Evolutionary conservation across 192 early-diverging fungal genomes (phyloP).

Genomic region (Rhizoclosmatium globosum): DNA sequence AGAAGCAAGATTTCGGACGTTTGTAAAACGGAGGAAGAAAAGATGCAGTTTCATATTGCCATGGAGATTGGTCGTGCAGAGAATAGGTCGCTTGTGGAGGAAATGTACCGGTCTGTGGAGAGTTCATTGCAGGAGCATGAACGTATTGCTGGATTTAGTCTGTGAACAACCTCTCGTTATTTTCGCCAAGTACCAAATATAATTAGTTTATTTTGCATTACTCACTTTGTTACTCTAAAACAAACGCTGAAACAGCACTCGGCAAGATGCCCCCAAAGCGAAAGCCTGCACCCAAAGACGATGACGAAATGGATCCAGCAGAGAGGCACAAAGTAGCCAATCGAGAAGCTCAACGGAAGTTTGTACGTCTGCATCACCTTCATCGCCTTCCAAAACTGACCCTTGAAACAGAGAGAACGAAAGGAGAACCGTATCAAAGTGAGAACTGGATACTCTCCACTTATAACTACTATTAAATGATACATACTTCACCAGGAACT

Average conservation of each 20-base stretch:
- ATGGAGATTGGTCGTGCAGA: not conserved
- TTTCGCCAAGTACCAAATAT: no score
- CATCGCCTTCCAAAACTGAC: not conserved
- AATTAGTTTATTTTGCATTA: not conserved
- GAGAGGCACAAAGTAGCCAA: not conserved
- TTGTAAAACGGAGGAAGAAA: not conserved
- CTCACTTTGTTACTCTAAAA: not conserved
- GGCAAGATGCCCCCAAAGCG: not conserved
- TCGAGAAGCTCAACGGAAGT: conserved; percentile 1
- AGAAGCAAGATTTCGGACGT: not conserved
- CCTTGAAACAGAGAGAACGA: conserved; percentile 7
- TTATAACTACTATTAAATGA: no score
- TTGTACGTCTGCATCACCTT: not conserved
- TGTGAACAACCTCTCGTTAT: not conserved
- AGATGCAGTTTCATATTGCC: not conserved
- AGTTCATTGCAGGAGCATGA: not conserved
- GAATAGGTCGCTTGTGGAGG: not conserved
- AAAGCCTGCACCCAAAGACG: not conserved
- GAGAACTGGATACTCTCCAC: not conserved
- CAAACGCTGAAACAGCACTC: not conserved
- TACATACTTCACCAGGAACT: not conserved
- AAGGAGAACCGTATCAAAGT: not conserved
- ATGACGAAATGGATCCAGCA: not conserved
- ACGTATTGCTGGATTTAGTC: not conserved
- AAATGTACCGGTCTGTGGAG: not conserved